Evolutionary conservation across 2,329 filamentous ascomycete species (phyloP).

Genomic region (Fusarium sp.): DNA sequence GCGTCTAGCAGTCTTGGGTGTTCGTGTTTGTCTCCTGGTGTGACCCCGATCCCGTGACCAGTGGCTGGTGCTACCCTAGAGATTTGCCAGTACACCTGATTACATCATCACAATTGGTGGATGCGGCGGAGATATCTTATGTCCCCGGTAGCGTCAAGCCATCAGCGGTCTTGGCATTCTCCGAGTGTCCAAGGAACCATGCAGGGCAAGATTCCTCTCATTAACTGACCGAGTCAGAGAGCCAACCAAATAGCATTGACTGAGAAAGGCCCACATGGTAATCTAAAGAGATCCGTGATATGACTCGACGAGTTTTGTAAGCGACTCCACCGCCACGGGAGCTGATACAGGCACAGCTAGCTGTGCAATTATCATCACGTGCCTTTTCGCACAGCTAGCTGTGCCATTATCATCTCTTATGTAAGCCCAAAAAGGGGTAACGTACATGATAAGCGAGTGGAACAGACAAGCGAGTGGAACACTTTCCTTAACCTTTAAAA

Average conservation of each 20-base stretch:
- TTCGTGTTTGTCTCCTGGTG: background rate
- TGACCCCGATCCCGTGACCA: background rate
- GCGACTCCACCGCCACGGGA: background rate
- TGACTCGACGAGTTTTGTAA: background rate
- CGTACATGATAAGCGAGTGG: no score
- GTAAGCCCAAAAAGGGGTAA: no score
- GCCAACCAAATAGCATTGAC: background rate
- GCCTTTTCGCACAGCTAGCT: no score
- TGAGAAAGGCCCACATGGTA: background rate
- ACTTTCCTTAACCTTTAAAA: no score
- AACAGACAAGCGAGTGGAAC: no score
- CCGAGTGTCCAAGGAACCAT: background rate
- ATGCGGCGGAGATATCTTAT: background rate
- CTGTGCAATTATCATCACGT: no score
- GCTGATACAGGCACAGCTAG: no score
- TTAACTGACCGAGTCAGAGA: background rate
- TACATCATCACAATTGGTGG: background rate
- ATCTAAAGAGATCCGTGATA: background rate
- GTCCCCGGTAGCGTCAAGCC: background rate
- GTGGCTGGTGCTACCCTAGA: background rate
- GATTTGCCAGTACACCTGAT: background rate
- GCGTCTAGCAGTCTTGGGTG: background rate
- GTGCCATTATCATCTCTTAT: no score
- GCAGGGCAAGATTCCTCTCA: background rate
- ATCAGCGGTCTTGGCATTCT: background rate